Evolutionary conservation across 192 early-diverging fungal species (phyloP).

Genomic region (Entomortierella parvispora): DNA sequence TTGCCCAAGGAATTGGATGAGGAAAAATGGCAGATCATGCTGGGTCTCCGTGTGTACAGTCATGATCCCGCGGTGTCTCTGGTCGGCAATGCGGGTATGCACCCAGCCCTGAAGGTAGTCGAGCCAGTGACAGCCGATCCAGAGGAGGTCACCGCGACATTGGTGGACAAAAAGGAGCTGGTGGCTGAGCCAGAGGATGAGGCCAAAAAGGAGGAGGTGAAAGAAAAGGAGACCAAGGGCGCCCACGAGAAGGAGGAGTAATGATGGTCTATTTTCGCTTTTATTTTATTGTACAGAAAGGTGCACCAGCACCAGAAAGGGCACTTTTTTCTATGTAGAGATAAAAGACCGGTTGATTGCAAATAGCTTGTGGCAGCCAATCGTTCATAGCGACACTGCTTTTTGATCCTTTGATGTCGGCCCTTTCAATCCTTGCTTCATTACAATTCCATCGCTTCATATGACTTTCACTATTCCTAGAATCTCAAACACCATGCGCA

Average conservation of each 20-base stretch:
- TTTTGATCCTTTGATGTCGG: no score
- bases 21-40: slow-evolving; percentile 43
- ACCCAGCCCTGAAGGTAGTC: slow-evolving; percentile 9
- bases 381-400: no score
- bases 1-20: slow-evolving; percentile 15
- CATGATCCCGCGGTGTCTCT: slow-evolving; percentile 26
- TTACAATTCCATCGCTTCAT: no score
- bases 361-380: no score
- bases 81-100: slow-evolving; percentile 13
- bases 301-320: no score
- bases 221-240: no score
- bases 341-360: no score
- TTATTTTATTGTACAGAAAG: not conserved
- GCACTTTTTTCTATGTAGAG: no score
- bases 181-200: slow-evolving; percentile 20
- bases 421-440: no score
- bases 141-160: slow-evolving; percentile 26
- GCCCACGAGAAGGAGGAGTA: slow-evolving; percentile 1
- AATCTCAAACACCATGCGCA: slow-evolving; percentile 8
- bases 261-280: not conserved
- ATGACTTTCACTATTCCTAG: slow-evolving; percentile 12
- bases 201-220: not conserved
- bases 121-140: slow-evolving; percentile 7
- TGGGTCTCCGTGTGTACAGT: slow-evolving; percentile 51
- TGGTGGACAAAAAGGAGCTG: slow-evolving; percentile 29